These are phyloP conservation scores for Penicillium polonicum DNA, from an alignment of 2,329 filamentous ascomycete genomes.

Conservation along the genomic window DNA sequence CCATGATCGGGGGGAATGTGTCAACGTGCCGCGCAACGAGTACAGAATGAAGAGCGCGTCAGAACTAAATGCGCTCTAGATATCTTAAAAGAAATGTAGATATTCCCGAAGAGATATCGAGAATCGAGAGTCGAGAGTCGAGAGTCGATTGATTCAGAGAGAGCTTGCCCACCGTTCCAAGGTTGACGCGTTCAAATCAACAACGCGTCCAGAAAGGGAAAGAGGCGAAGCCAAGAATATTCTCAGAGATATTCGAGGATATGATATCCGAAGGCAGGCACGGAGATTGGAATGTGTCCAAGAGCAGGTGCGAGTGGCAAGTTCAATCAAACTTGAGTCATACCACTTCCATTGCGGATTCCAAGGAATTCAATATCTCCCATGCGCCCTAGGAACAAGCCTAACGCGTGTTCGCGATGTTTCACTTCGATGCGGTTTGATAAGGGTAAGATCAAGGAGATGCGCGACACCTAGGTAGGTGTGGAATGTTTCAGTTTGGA, in stretches of 20 bases:
- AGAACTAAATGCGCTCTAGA: neutral
- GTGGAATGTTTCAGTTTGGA: conserved; percentile 15
- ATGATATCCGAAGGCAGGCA: neutral
- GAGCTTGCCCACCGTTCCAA: neutral
- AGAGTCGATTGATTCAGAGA: neutral
- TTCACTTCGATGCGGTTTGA: neutral
- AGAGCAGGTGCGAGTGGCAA: conserved; percentile 6
- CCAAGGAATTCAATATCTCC: conserved; percentile 5
- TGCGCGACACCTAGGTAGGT: conserved; percentile 1
- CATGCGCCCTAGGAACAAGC: conserved; percentile 2
- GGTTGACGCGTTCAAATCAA: neutral
- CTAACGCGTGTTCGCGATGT: neutral
- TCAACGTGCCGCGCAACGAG: conserved; percentile 17
- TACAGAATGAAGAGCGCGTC: conserved; percentile 19
- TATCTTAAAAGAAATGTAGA: neutral
- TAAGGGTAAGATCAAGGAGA: neutral
- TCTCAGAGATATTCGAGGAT: neutral
- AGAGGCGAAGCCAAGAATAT: neutral
- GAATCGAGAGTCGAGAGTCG: no score
- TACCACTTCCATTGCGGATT: conserved; percentile 7
- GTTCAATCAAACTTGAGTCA: conserved; percentile 4
- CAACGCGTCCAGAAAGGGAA: neutral
- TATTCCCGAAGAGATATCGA: neutral
- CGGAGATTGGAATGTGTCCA: conserved; percentile 4
- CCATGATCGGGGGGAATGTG: conserved; percentile 38